Evolutionary conservation across 2,329 filamentous ascomycete genomes (phyloP), one percentile per base, ranked within the genome.

Genomic region (Cadophora sp.): DNA sequence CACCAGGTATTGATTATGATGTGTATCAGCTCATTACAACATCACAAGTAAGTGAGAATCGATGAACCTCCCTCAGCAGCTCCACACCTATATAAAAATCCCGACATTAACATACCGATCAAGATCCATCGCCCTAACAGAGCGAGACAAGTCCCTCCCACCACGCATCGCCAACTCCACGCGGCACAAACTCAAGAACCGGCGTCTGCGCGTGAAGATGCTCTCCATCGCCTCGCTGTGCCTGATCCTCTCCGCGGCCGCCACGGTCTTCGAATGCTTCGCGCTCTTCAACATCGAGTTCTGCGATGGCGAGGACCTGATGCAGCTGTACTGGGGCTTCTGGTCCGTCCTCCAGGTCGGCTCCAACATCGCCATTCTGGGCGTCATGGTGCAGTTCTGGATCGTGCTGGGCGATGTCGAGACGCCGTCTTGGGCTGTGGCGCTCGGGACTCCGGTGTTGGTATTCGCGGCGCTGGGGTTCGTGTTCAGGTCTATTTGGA

Each of bases 271-370:
- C 76, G 85, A 89, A 73, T 83, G 83, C 16, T 88, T 83, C 55
- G 73, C 73, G 1, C 48, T 67, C 1, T 72, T 76, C 67, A 73
- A 74, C 53, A 74, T 76, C 47, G 55, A 88, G 70, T 89, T 86
- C 70, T 89, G 86, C 69, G 84, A 86, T 45, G 85, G 85, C 11
- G 86, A 89, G 71, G 83, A 87, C 70, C 80, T 88, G 64, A 87
- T 87, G 78, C 81, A 71, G 30, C 77, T 88, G 0, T 88, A 87
- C 76, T 88, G 86, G 86, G 83, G 85, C 0, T 87, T 85, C 1
- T 88, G 85, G 84, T 86, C 84, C 24, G 85, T 87, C 81, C 78
- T 87, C 5, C 86, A 88, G 71, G 78, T 88, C 2, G 86, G 86
- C 6, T 84, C 84, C 1, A 78, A 86, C 67, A 87, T 88, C 43